Evolutionary conservation across 2,329 filamentous ascomycete genomes (phyloP), one percentile per base, ranked within the genome.

Genomic region (Fusarium ramigenum): DNA sequence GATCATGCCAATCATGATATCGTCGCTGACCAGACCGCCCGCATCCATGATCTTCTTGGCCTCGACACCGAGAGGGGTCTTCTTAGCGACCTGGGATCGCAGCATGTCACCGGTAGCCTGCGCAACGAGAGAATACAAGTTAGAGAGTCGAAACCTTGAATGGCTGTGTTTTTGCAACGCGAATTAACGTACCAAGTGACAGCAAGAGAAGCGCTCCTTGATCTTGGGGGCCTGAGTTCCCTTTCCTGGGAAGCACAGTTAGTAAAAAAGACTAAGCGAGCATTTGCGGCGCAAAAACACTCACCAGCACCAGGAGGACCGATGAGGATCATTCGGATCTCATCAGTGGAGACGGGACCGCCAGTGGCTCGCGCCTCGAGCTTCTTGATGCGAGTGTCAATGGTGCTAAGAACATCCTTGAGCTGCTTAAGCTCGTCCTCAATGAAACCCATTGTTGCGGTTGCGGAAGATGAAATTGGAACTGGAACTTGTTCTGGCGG

Each of bases 41-140:
- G 96, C 93, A 82, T 99, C 96, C 96, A 99, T 99, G 84, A 99
- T 99, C 91, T 98, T 98, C 92, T 99, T 99, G 76, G 96, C 96
- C 87, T 98, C 95, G 82, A 93, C 91, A 78, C 96, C 96, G 75
- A 99, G 91, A 68, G 93, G 85, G 65, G 96, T 99, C 91, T 98
- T 98, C 87, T 97, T 97, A 75, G 96, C 93, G 81, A 99, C 96
- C 85, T 99, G 96, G 77, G 95, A 97, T 81, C 96, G 95, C 81
- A 99, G 90, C 96, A 99, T 99, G 85, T 99, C 96, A 83, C 96
- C 96, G 68, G 96, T 99, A 74, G 96, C 96, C 95, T 98, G 70
- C 44, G 75, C 66, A 66, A 63, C 66, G 60, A 43, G 62, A 64
- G 76, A 25, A 60, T 46, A 43, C 19, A 54, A 9, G 60, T 77